Evolutionary conservation across 768 basidiomycete genomes (phyloP), one percentile per base, ranked within the genome.

Genomic region (Multifurca ochricompacta): DNA sequence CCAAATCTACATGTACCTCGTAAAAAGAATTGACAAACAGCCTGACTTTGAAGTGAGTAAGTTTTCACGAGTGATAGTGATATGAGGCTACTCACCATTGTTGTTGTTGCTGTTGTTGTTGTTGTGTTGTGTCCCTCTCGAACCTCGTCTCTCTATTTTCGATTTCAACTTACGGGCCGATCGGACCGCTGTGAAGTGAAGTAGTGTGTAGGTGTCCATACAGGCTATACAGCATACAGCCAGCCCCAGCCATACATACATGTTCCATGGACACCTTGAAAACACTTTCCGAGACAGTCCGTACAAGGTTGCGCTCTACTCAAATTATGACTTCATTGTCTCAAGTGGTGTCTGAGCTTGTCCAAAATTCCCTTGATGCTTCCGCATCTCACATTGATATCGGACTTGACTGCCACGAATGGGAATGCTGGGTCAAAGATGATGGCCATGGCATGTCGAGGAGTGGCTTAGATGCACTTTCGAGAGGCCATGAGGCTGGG

Each of bases 281-380:
- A 32, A 10, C 37, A 7, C 79, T 95, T 30, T 74, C 85, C 41
- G 66, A 63, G 16, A 70, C 73, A n/a, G 89, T 88, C 6, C 82
- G 80, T 41, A 73, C 80, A 19, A 81, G 75, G 62, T 73, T 98
- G 41, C 82, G 94, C 39, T 93, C 92, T 2, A 80, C 88, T 0
- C 81, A 90, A 63, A 83, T 94, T 59, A 70, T 98, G 55, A 91
- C 91, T 0, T 87, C 91, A 5, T 65, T 96, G 25, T 75, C 86
- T 7, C 82, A 87, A 65, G 74, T 94, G 53, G 72, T 94, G 19
- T 83, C 83, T 2, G 92, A 97, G 68, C 79, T 98, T 32, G 67
- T 93, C 10, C 93, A 94, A 66, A 98, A 98, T 66, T 77, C 90
- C 3, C 74, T 97, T 8, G 95, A 98, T 62, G 90, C 94, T 2